Conservation (phyloP, 1,284 basidiomycete genomes). For the Pseudozyma pruni region DNA sequence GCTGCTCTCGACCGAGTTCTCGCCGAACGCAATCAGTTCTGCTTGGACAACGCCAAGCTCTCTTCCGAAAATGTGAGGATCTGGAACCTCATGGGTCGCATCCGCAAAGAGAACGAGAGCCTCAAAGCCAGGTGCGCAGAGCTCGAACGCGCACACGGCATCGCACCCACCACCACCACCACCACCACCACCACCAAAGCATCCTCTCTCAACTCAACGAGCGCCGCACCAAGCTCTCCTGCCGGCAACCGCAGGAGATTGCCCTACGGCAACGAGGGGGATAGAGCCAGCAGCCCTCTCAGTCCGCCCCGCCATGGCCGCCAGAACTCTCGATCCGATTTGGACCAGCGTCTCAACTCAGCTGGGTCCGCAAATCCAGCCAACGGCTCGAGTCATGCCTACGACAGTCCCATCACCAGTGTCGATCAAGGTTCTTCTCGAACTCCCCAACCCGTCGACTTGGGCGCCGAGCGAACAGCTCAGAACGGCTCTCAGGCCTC, state of each 20-base stretch:
- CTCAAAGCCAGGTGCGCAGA: constrained; percentile 48
- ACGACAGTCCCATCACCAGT: constrained; percentile 37
- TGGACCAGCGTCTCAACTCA: constrained; percentile 18
- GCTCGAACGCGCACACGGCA: constrained; percentile 30
- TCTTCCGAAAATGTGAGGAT: constrained; percentile 60
- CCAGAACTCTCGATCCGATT: constrained; percentile 32
- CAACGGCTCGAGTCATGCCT: constrained; percentile 9
- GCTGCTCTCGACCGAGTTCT: constrained; percentile 57
- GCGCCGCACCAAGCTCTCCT: constrained; percentile 30
- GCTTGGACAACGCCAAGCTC: constrained; percentile 56
- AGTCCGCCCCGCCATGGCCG: constrained; percentile 29
- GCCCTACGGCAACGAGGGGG: constrained; percentile 19
- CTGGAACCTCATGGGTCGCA: constrained; percentile 62
- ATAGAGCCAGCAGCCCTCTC: constrained; percentile 38
- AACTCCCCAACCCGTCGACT: constrained; percentile 26
- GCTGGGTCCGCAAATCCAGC: not conserved
- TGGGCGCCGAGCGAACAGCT: constrained; percentile 13
- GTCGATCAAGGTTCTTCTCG: constrained; percentile 40
- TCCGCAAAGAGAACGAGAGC: constrained; percentile 59
- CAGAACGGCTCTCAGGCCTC: constrained; percentile 32
- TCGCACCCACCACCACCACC: constrained; percentile 9
- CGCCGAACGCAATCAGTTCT: constrained; percentile 59
- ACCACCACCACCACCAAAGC: constrained; percentile 7
- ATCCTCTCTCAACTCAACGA: constrained; percentile 27
- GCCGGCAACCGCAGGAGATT: constrained; percentile 36